Evolutionary conservation across 192 early-diverging fungal genomes (phyloP), one percentile per base, ranked within the genome.

Genomic region (Chytriomyces hyalinus): DNA sequence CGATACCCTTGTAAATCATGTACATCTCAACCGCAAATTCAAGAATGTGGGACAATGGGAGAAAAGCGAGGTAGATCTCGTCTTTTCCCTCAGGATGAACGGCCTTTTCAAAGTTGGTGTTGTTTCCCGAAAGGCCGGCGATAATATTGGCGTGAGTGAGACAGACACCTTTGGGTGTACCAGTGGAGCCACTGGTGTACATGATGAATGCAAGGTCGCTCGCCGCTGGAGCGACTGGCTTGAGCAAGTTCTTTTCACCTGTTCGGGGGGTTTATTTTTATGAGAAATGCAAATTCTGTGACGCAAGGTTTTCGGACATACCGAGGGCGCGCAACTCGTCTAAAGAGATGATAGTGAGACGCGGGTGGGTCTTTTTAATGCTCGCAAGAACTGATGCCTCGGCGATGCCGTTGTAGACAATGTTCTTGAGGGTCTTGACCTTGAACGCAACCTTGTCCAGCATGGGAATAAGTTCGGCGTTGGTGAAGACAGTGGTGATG

Each of bases 1-100:
- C 77, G 67, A 89, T 43, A 15, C 87, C 92, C 64, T 5, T 13
- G 51, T 78, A 78, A 7, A 82, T 13, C 17, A 47, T 84, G 80
- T 87, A 92, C 65, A 94, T 73, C 82, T 97, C 96, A 69, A 96
- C 90, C 44, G 91, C 82, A 76, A 96, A 94, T 84, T 96, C 95
- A 57, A 97, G 83, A 44, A 97, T 91, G 78, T 98, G 96, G 75
- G 95, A 92, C 57, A 95, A 84, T 26, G 96, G 96, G 76, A 97
- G 82, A 73, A 94, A 97, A 15, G 73, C 70, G 50, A 84, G 71
- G 80, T 80, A 84, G 22, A 61, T 17, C 4, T 80, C 79, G 8
- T 76, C 62, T 2, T 70, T 95, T 5, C 45, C 90, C 47, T 90
- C 80, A 75, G 95, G 70, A 45, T 61, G 82, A 74, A 57, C 26